Evolutionary conservation across 352 stramenopile genomes (phyloP).

Genomic region (Vaucheria bursata): DNA sequence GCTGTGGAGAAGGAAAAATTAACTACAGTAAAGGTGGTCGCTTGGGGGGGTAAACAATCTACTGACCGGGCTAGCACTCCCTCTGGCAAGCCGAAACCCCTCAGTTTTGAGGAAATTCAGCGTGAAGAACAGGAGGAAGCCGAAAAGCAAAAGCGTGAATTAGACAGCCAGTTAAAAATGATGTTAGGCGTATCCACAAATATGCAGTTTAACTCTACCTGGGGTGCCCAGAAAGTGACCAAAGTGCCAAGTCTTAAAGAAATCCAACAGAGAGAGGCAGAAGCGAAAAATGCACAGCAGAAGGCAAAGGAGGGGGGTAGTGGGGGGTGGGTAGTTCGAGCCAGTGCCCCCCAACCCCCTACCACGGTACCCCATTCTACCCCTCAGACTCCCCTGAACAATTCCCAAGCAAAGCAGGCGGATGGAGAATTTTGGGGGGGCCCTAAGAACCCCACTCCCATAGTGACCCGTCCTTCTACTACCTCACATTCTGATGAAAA

Average conservation of each 20-base stretch:
- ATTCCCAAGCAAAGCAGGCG: not conserved
- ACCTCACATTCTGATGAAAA: not conserved
- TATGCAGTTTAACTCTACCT: not conserved
- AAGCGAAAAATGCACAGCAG: not conserved
- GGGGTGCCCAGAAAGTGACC: not conserved
- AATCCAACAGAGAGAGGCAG: not conserved
- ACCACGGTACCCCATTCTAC: too few species aligned
- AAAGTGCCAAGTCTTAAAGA: not conserved
- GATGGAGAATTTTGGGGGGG: slow-evolving; percentile 40
- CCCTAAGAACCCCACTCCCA: not conserved
- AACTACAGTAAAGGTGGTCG: not conserved
- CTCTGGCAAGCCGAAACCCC: not conserved
- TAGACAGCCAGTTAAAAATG: not conserved
- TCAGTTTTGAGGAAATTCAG: not conserved
- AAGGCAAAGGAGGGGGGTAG: not conserved
- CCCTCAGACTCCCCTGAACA: too few species aligned
- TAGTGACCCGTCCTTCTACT: too few species aligned
- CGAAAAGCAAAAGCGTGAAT: not conserved
- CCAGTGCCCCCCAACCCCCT: not conserved
- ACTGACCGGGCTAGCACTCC: not conserved
- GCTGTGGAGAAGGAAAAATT: not conserved
- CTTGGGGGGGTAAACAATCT: not conserved
- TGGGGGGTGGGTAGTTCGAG: not conserved
- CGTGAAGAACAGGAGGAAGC: not conserved
- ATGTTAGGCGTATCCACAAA: not conserved